phyloP scores from a whole-genome alignment of 495 filamentous ascomycete genomes.

The Physcia stellaris region DNA sequence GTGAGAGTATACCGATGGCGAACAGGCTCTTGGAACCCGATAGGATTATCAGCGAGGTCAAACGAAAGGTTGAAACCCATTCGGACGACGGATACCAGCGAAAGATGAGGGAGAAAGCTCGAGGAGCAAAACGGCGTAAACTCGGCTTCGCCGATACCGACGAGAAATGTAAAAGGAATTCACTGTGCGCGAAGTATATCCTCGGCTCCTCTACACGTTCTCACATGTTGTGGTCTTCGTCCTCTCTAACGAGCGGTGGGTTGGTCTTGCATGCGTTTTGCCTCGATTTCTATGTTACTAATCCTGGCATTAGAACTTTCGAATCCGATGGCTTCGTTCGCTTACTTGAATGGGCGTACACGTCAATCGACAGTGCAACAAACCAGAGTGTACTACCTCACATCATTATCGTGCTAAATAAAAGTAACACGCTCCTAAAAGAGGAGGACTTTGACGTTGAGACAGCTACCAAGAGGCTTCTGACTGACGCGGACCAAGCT shows the following conservation, averaged over 20 bases:
- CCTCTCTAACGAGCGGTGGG: constrained; percentile 4
- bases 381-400: constrained; percentile 43
- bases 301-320: constrained; percentile 11
- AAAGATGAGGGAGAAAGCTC: constrained; percentile 2
- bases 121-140: constrained; percentile 4
- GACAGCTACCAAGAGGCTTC: constrained; percentile 28
- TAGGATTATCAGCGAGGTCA: constrained; percentile 1
- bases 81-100: neutral
- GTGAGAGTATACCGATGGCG: constrained; percentile 15
- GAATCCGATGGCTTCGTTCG: constrained; percentile 13
- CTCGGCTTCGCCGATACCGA: constrained; percentile 6
- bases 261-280: neutral
- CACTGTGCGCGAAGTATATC: constrained; percentile 35
- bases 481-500: constrained; percentile 11
- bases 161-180: constrained; percentile 13
- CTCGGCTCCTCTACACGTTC: constrained; percentile 29
- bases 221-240: constrained; percentile 11
- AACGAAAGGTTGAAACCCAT: constrained; percentile 1
- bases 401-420: constrained; percentile 39
- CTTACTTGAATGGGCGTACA: constrained; percentile 21
- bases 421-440: constrained; percentile 30
- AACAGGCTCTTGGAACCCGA: constrained; percentile 5
- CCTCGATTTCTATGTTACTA: neutral
- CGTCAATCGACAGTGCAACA: constrained; percentile 34
- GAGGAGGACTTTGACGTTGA: constrained; percentile 33